Evolutionary conservation across 2,329 filamentous ascomycete species (phyloP).

Genomic region (Ploettnerulaceae sp.): DNA sequence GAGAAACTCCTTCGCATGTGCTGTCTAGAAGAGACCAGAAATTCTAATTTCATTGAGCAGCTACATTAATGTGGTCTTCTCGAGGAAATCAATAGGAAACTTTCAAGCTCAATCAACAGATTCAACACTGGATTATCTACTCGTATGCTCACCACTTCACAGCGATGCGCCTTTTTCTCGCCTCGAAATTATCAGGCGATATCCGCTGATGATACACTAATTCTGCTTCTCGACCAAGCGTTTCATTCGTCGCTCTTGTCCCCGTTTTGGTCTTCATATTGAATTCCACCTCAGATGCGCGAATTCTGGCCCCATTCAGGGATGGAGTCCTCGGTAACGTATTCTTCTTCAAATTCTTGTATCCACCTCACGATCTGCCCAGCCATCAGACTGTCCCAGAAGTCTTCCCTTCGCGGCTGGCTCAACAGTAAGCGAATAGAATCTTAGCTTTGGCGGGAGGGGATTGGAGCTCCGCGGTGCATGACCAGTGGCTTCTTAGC

Average conservation of each 20-base stretch:
- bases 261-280: neutral
- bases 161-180: neutral
- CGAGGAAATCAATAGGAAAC: neutral
- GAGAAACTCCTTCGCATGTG: no score
- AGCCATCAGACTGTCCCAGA: conserved; percentile 48
- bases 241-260: neutral
- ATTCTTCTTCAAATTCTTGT: conserved; percentile 5
- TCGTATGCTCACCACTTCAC: neutral
- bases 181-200: conserved; percentile 1
- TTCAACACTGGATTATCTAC: neutral
- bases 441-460: no score
- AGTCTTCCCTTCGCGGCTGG: conserved; percentile 53
- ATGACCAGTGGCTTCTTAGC: no score
- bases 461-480: no score
- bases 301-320: conserved; percentile 8
- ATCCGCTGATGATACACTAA: conserved; percentile 10
- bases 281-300: neutral
- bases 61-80: neutral
- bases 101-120: neutral
- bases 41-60: neutral
- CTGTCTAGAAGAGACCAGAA: neutral
- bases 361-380: conserved; percentile 8
- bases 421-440: conserved; percentile 55
- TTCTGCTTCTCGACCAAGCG: neutral
- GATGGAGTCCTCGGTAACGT: neutral